Conservation (phyloP, 73 alveolate species). For the Paramecium biaurelia region DNA sequence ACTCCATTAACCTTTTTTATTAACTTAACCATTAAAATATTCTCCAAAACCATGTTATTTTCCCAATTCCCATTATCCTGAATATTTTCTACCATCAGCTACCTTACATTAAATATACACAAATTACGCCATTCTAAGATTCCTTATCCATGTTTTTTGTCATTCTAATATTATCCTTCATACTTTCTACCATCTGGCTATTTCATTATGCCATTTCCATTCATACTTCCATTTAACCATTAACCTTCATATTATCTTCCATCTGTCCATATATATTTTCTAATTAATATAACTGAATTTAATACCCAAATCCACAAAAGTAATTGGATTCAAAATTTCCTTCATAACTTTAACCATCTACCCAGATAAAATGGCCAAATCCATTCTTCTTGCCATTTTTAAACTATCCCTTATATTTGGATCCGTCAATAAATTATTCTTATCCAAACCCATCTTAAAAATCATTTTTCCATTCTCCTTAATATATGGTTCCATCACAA, state of each 20-base stretch:
- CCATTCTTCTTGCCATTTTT: background rate
- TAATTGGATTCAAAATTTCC: background rate
- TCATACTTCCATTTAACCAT: conserved; percentile 61
- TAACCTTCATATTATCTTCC: conserved; percentile 61
- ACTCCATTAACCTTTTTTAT: conserved; percentile 7
- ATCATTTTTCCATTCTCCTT: conserved; percentile 16
- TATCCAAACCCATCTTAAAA: background rate
- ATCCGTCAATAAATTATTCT: conserved; percentile 58
- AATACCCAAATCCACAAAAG: conserved; percentile 18
- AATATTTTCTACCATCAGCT: conserved; percentile 48
- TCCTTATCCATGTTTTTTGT: conserved; percentile 66
- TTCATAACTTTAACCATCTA: conserved; percentile 67
- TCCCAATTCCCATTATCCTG: conserved; percentile 26
- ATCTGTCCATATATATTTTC: conserved; percentile 18
- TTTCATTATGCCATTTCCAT: conserved; percentile 62
- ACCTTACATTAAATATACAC: background rate
- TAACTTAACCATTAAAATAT: background rate
- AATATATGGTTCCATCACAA: conserved; percentile 19
- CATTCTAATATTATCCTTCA: conserved; percentile 62
- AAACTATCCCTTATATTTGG: conserved; percentile 65
- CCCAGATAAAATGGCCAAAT: background rate
- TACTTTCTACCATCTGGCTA: conserved; percentile 68
- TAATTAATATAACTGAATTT: background rate
- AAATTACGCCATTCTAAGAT: background rate
- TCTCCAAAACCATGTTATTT: conserved; percentile 32